Evolutionary conservation across 129 eudicot species (phyloP).

Genomic region (Artemisia tridentata): DNA sequence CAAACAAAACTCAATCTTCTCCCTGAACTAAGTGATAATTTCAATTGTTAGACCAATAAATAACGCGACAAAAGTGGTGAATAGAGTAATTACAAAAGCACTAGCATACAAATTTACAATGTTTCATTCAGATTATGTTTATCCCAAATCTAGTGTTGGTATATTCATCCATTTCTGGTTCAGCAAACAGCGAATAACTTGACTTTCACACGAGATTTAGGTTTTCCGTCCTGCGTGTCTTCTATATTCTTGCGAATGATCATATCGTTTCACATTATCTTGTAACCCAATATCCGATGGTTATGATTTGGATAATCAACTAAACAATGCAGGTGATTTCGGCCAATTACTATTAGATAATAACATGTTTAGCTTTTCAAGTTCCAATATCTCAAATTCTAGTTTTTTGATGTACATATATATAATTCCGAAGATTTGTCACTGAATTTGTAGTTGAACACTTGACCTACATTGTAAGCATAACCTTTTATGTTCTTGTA

Average conservation of each 20-base stretch:
- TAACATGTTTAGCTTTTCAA: conserved; percentile 8
- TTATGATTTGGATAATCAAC: conserved; percentile 3
- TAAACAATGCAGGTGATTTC: conserved; percentile 2
- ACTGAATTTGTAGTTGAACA: conserved; percentile 8
- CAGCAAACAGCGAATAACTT: too few species aligned
- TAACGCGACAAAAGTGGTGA: conserved; percentile 3
- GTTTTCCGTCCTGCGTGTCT: too few species aligned
- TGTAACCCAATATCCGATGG: background rate
- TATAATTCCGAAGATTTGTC: background rate
- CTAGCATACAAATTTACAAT: background rate
- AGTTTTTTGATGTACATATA: background rate
- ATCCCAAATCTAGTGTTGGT: too few species aligned
- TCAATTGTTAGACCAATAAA: background rate
- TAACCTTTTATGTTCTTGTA: background rate
- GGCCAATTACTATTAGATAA: background rate
- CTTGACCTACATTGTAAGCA: background rate
- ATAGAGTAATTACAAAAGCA: conserved; percentile 1
- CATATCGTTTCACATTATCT: too few species aligned
- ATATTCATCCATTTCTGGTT: too few species aligned
- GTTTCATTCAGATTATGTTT: background rate
- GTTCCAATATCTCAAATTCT: background rate
- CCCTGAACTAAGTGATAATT: too few species aligned
- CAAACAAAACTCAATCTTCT: too few species aligned
- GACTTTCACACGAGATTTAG: too few species aligned
- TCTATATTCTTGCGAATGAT: too few species aligned